These are phyloP conservation scores for Acanthamoeba healyi DNA, from an alignment of 208 protist genomes.

Conservation along the genomic window DNA sequence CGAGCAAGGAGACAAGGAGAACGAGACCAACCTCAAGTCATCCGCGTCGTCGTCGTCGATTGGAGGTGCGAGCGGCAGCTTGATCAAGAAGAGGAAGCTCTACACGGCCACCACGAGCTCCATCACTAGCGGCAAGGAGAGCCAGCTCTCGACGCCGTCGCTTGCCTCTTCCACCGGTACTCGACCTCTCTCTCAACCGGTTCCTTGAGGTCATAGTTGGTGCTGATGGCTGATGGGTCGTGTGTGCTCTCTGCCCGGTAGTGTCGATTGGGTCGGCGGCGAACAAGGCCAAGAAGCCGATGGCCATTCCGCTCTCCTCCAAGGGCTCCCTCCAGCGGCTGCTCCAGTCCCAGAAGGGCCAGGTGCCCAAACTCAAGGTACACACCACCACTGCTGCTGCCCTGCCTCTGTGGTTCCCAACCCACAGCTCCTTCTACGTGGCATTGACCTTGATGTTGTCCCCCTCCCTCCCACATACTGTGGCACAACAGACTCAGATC, in stretches of 20 bases:
- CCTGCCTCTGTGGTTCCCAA: too few species aligned
- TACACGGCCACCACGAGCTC: background rate
- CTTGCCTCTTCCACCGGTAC: conserved; percentile 43
- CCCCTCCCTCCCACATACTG: too few species aligned
- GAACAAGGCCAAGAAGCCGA: conserved; percentile 40
- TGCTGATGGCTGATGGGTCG: background rate
- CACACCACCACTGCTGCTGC: too few species aligned
- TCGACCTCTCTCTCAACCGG: background rate
- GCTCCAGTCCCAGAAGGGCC: conserved; percentile 24
- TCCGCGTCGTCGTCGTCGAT: background rate
- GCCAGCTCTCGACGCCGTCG: background rate
- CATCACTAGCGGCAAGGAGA: background rate
- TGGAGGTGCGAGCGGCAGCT: background rate
- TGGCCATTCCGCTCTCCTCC: background rate
- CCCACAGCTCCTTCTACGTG: too few species aligned
- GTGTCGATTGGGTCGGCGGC: background rate
- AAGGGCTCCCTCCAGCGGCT: conserved; percentile 33
- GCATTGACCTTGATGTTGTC: too few species aligned
- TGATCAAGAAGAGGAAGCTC: conserved; percentile 29
- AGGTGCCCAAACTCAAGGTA: conserved; percentile 44
- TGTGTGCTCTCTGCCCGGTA: background rate
- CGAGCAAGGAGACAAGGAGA: background rate
- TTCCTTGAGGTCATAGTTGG: background rate
- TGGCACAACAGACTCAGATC: too few species aligned
- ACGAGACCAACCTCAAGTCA: background rate